Evolutionary conservation across 2,329 filamentous ascomycete species (phyloP).

Genomic region (Fusarium veterinarium): DNA sequence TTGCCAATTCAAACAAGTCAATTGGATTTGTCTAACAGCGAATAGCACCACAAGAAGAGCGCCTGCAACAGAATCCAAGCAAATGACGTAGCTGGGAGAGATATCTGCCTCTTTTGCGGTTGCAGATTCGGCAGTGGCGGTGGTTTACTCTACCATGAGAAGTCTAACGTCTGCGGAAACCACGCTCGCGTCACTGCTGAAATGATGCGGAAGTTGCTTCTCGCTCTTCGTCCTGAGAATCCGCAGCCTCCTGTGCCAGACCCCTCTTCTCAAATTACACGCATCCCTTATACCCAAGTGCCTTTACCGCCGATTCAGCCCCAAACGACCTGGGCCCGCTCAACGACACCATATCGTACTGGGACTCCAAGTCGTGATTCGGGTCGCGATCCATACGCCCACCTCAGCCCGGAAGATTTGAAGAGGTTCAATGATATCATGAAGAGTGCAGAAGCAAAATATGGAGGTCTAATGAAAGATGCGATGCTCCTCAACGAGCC

Average conservation of each 20-base stretch:
- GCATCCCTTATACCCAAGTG: not conserved
- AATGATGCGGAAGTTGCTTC: conserved; percentile 25
- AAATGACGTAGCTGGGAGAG: conserved; percentile 42
- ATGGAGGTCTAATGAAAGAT: conserved; percentile 56
- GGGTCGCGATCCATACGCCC: conserved; percentile 56
- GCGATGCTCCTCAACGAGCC: conserved; percentile 54
- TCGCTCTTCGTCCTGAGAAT: conserved; percentile 8
- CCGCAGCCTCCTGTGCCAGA: not conserved
- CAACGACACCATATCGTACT: not conserved
- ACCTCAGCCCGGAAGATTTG: conserved; percentile 51
- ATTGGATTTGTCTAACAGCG: conserved; percentile 23
- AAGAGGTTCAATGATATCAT: conserved; percentile 46
- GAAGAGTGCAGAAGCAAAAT: conserved; percentile 49
- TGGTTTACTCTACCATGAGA: conserved; percentile 59
- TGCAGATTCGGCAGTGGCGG: conserved; percentile 55
- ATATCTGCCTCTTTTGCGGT: conserved; percentile 59
- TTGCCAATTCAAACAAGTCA: not conserved
- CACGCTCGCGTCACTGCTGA: conserved; percentile 43
- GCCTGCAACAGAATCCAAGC: conserved; percentile 40
- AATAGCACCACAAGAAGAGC: conserved; percentile 45
- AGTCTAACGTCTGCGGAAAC: conserved; percentile 60
- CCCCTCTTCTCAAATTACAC: not conserved
- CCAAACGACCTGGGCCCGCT: conserved; percentile 4
- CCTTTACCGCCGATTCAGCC: not conserved
- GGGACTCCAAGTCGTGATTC: conserved; percentile 49